Evolutionary conservation across 495 filamentous ascomycete species (phyloP), one percentile per base, ranked within the genome.

Genomic region (Penicillium flavigenum): DNA sequence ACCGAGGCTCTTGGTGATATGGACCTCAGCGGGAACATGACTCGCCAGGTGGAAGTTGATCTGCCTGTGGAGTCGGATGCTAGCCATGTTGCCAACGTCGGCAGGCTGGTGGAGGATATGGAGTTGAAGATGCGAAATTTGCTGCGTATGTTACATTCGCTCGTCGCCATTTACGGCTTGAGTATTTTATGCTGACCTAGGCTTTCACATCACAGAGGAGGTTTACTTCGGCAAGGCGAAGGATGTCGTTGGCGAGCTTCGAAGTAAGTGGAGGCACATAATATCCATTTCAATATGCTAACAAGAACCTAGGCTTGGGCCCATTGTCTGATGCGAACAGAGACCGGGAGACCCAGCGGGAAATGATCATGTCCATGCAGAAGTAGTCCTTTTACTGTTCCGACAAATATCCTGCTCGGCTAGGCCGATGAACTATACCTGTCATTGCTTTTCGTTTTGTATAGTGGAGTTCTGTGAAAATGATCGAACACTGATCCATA

Each of bases 221-320:
- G 94, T 99, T 48, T 99, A 99, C 75, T 99, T 99, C 72, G 94
- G 94, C 59, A 99, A 99, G 79, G 94, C 94, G 11, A 97, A 93
- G 81, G 94, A 99, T 73, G 91, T 99, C 4, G 93, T 99, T n/a
- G 94, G 93, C 32, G 92, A 98, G 70, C 79, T 99, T 68, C 82
- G 94, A 67, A 98, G 94, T 88, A 79, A 72, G 83, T 63, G 49
- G 3, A 26, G 57, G 14, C 17, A 42, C 27, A 12, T 20, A 32
- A 20, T 19, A 11, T 38, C 44, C 8, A 58, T 19, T 63, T 8
- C 31, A 51, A 47, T 10, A 20, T 50, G 5, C 24, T 54, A 24
- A 58, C 16, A 50, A 20, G 16, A 34, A 32, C 27, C 3, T 58
- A 88, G 86, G 83, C 58, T 83, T 97, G 59, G 83, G 83, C 36